Conservation (phyloP, 345 rosid species). For the Sisymbrium irio region DNA sequence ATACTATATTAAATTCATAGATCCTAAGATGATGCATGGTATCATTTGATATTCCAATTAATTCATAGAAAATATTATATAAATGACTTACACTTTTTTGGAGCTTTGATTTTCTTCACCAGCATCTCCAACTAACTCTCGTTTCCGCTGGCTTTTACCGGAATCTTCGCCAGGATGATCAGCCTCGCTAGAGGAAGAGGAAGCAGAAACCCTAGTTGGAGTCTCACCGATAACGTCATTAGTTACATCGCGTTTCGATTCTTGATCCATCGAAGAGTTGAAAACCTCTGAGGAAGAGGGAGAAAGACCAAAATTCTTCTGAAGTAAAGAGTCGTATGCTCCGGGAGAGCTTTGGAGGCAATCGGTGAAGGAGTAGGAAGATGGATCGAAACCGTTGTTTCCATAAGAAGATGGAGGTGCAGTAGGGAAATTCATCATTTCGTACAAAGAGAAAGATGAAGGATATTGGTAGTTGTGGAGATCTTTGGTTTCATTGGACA, state of each 20-base stretch:
- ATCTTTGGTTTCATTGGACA: slow-evolving; percentile 74
- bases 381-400: slow-evolving; percentile 35
- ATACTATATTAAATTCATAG: neutral
- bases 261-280: slow-evolving; percentile 44
- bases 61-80: neutral
- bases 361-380: slow-evolving; percentile 54
- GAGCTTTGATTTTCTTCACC: slow-evolving; percentile 48
- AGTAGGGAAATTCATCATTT: slow-evolving; percentile 29
- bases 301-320: slow-evolving; percentile 49
- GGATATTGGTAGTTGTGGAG: slow-evolving; percentile 43
- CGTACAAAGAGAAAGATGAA: slow-evolving; percentile 25
- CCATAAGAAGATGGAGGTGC: slow-evolving; percentile 20
- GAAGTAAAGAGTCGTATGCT: slow-evolving; percentile 51
- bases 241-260: slow-evolving; percentile 22
- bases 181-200: slow-evolving; percentile 66
- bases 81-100: slow-evolving; percentile 48
- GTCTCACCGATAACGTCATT: slow-evolving; percentile 30
- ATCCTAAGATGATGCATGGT: neutral
- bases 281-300: slow-evolving; percentile 53
- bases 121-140: slow-evolving; percentile 29
- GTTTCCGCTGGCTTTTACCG: slow-evolving; percentile 42
- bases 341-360: slow-evolving; percentile 48
- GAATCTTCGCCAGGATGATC: slow-evolving; percentile 64
- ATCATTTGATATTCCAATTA: neutral
- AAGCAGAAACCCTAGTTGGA: slow-evolving; percentile 47